These are phyloP conservation scores for Geopyxis carbonaria DNA, from an alignment of 495 filamentous ascomycete species.

Conservation along the genomic window DNA sequence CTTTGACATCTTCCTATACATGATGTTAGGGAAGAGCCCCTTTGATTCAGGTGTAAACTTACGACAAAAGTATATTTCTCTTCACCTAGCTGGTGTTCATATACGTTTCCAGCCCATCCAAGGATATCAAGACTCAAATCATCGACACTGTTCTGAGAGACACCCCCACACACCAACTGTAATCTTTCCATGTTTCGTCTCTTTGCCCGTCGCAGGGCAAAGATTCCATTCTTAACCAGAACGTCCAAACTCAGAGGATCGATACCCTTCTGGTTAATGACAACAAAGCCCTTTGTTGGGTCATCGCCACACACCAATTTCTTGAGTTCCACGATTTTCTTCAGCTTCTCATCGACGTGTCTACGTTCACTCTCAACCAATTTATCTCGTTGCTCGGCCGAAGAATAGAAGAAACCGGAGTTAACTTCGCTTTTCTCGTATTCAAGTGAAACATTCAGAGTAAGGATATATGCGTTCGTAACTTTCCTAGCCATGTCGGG, in stretches of 20 bases:
- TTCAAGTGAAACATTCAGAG: constrained; percentile 89
- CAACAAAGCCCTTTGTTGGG: constrained; percentile 85
- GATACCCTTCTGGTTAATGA: constrained; percentile 99
- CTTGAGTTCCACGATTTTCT: constrained; percentile 96
- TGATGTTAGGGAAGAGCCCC: constrained; percentile 12
- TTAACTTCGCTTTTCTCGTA: constrained; percentile 99
- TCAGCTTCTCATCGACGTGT: constrained; percentile 90
- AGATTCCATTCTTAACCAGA: constrained; percentile 90
- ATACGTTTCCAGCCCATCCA: constrained; percentile 90
- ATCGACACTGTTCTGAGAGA: constrained; percentile 87
- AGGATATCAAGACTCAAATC: constrained; percentile 77
- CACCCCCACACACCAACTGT: constrained; percentile 82
- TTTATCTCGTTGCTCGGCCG: constrained; percentile 89
- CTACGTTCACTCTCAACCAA: constrained; percentile 90
- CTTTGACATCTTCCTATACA: constrained; percentile 74
- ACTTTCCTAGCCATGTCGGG: constrained; percentile 96
- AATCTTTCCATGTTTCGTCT: constrained; percentile 96
- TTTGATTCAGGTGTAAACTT: constrained; percentile 9
- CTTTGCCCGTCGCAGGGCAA: constrained; percentile 86
- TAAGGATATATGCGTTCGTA: constrained; percentile 88
- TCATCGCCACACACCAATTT: constrained; percentile 93
- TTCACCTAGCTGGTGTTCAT: constrained; percentile 93
- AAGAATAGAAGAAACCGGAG: constrained; percentile 97
- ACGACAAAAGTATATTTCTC: constrained; percentile 95
- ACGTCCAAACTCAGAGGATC: constrained; percentile 91